Evolutionary conservation across 805 yeast genomes (phyloP), one percentile per base, ranked within the genome.

Genomic region (Lachancea fermentati): DNA sequence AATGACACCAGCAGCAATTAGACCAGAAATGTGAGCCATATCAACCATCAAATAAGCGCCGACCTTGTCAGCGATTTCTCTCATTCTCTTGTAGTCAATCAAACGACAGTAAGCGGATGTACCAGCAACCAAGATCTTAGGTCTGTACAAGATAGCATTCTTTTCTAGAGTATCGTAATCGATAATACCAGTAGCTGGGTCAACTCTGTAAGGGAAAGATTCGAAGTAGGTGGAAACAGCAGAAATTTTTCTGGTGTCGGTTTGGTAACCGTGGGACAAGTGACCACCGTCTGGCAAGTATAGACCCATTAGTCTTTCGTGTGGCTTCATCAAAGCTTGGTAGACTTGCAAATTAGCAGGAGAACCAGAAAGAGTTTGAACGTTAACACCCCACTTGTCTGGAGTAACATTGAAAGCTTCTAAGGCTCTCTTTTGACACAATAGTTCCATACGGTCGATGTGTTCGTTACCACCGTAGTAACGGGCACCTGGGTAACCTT

Each of bases 251-350:
- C 91, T 78, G 54, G 87, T 71, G 57, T 82, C 88, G 43, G 97
- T 91, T 67, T 93, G 97, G 72, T 93, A 93, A 54, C 98, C 98
- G 68, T 93, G 98, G 41, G 96, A 87, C 66, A 93, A 76, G 67
- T 93, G 98, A 57, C 98, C 98, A 59, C 98, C 98, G 60, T 93
- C 97, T 54, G 98, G 98, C 62, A 93, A 75, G 62, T 91, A 97
- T 52, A 93, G 78, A 55, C 98, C 98, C 98, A 93, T 93, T 55
- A 93, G 70, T 69, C 98, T 83, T 57, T 91, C 98, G 62, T 88
- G 95, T 46, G 93, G 95, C 60, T 85, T 85, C 83, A 93, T 78
- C 51, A 93, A 72, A 32, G 97, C 97, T 62, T 86, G 89, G 72
- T 93, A 93, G 34, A 89, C 97, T 65, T 93, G 91, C 65, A 93